Evolutionary conservation across 2,329 filamentous ascomycete species (phyloP).

Genomic region (Chaetomium strumarium): DNA sequence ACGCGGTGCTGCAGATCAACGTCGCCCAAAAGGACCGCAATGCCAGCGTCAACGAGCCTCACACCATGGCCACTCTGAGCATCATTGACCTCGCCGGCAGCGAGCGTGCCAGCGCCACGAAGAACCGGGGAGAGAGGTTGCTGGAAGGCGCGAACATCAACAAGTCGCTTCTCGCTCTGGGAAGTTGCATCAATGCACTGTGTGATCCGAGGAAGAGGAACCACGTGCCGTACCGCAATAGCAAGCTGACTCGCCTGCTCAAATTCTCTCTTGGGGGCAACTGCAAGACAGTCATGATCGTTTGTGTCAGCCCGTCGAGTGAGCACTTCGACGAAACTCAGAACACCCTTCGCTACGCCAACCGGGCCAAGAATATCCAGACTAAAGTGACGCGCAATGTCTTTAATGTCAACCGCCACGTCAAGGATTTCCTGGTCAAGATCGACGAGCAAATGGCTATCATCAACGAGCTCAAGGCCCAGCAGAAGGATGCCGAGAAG

Average conservation of each 20-base stretch:
- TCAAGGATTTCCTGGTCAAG: constrained; percentile 98
- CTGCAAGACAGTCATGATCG: constrained; percentile 99
- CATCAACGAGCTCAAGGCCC: constrained; percentile 90
- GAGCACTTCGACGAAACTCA: constrained; percentile 97
- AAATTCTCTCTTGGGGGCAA: constrained; percentile 98
- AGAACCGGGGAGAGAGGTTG: constrained; percentile 87
- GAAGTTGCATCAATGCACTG: constrained; percentile 96
- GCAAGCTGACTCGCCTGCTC: constrained; percentile 87
- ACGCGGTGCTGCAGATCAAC: constrained; percentile 96
- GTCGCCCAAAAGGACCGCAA: constrained; percentile 91
- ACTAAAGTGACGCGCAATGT: constrained; percentile 99
- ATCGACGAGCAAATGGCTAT: constrained; percentile 97
- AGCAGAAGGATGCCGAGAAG: constrained; percentile 83
- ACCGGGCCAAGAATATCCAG: constrained; percentile 98
- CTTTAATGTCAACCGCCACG: constrained; percentile 97
- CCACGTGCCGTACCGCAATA: constrained; percentile 96
- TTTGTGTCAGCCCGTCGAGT: constrained; percentile 94
- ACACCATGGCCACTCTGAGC: constrained; percentile 96
- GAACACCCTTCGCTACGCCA: constrained; percentile 94
- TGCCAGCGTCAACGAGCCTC: constrained; percentile 84
- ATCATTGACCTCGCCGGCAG: constrained; percentile 97
- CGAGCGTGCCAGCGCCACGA: constrained; percentile 91
- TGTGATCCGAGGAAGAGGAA: constrained; percentile 89
- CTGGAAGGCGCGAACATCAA: constrained; percentile 98
- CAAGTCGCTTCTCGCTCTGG: constrained; percentile 89